Evolutionary conservation across 257 asterid species (phyloP).

Genomic region (Nicotiana benthamiana): DNA sequence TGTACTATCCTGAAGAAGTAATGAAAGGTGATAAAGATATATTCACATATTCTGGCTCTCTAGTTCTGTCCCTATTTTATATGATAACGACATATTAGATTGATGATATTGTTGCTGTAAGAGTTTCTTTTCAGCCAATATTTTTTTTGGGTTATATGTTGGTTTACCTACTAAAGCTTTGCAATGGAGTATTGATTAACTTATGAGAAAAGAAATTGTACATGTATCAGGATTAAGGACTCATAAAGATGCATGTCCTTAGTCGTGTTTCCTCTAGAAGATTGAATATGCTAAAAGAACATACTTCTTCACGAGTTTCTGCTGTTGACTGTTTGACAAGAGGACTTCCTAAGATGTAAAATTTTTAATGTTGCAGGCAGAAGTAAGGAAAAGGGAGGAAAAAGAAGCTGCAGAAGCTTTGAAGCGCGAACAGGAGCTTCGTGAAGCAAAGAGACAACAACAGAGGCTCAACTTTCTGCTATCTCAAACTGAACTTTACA

Average conservation of each 20-base stretch:
- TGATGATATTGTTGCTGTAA: neutral
- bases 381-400: conserved; percentile 93
- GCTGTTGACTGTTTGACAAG: neutral
- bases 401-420: conserved; percentile 99
- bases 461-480: conserved; percentile 94
- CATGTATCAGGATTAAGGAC: neutral
- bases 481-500: conserved; percentile 97
- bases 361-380: conserved; percentile 54
- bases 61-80: neutral
- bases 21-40: neutral
- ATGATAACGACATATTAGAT: neutral
- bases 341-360: conserved; percentile 11
- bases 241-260: neutral
- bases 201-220: neutral
- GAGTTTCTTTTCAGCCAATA: neutral
- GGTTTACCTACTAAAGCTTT: neutral
- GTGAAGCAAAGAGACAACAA: conserved; percentile 98
- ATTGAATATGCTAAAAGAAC: neutral
- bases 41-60: neutral
- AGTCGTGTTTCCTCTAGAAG: neutral
- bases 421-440: conserved; percentile 96
- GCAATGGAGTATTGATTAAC: neutral
- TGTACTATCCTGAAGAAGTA: neutral
- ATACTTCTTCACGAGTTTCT: conserved; percentile 4
- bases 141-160: neutral